Base-by-base conservation (phyloP, 257 asterid genomes). In the Forsythia suspensa region DNA sequence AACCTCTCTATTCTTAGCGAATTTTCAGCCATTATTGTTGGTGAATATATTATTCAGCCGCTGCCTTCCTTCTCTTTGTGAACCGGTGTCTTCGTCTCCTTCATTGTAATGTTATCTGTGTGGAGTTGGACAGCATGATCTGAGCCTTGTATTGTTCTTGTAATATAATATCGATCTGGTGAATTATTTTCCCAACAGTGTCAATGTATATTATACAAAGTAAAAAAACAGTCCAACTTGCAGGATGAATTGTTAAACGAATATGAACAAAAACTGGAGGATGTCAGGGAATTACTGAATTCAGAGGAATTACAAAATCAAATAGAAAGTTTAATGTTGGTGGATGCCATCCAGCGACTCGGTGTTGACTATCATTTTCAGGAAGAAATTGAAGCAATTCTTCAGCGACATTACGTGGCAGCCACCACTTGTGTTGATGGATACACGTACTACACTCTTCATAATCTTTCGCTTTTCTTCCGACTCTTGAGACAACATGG, bases 331-430 rank as follows among this genome's bases (percentile, higher is more conserved):
- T 61, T 85, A 80, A 51, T 76, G 16, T 48, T 82, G 1, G 80
- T 82, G 36, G 88, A 85, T 44, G 79, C 76, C 0, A 80, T 82
- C 71, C 86, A 85, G 13, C 61, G 82, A 75, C 70, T 77, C 1
- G 84, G 84, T 0, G 57, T 85, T 1, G 78, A 71, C 51, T 73
- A 59, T 39, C 82, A 80, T 71, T 85, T 61, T 46, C 16, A 61
- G 76, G 70, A 79, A 42, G 86, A 82, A 77, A 77, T 76, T 16
- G 63, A 72, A 4, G 55, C 8, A 4, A 46, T 81, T 71, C 74
- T 81, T 44, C 5, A 15, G 12, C 52, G 48, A 16, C 78, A 73
- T 71, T 71, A 65, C 41, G 16, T 12, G 9, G 66, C 61, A 48
- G 21, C 59, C 7, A 40, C 65, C 13, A 55, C 63, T 12, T 4